Base-by-base conservation (phyloP, 2,329 filamentous ascomycete species). In the Botrytis porri region DNA sequence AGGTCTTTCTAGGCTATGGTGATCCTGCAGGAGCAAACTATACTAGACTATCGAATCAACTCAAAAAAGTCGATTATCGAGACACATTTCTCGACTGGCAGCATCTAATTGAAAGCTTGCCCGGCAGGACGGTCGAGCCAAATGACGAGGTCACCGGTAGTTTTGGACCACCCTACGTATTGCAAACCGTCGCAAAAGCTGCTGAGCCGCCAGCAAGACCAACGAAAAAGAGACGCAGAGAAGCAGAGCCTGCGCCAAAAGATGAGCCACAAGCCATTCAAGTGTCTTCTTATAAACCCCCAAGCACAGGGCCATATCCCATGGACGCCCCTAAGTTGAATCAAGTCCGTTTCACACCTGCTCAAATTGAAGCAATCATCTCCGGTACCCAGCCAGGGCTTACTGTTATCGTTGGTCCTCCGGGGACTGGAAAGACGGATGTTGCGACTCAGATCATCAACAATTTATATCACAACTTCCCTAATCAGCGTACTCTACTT, bases 391-490 rank as follows among this genome's bases (percentile, higher is more conserved):
- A 99, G 79, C 95, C 96, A 51, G 96, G 97, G 32, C 86, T 99
- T 69, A 98, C 95, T 1, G 89, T 99, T 65, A 92, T 99, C 77
- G 93, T 99, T 75, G 96, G 96, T 1, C 96, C 96, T 71, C 96
- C 96, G 12, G 96, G 96, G 71, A 99, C 96, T 10, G 96, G 97
- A 75, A 99, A 99, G 85, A 99, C 96, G n/a, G 96, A 99, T 82
- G 96, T 99, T 70, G 95, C 94, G 65, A 98, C 95, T 7, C 96
- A 99, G 82, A 97, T 98, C 81, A 99, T 99, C 83, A 98, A 93
- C 84, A 98, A 98, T 82, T 92, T 99, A 78, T 99, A 99, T 81
- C 95, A 98, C 85, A 97, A 98, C 83, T 99, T 98, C 81, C 95
- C 96, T 12, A 87, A 91, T 76, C 94, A 99, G 82, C 92, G 94